Evolutionary conservation across 768 basidiomycete species (phyloP), one percentile per base, ranked within the genome.

Genomic region (Cystobasidium ongulense): DNA sequence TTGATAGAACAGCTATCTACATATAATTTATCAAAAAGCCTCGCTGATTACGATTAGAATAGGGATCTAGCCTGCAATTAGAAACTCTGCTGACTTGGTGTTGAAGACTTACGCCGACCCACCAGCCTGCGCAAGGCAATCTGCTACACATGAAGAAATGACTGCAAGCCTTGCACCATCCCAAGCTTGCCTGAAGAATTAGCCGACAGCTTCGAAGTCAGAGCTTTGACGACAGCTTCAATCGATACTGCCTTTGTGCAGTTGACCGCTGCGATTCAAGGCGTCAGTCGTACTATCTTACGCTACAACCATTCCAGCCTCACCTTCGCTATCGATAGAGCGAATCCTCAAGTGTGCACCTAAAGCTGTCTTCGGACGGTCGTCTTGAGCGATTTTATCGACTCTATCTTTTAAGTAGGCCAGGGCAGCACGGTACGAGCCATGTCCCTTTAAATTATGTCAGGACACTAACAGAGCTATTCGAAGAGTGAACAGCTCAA

Each of bases 331-430:
- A 15, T 5, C 15, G 43, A 66, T 66, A 18, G 21, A 21, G 15
- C 41, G 64, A 7, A 15, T 25, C 41, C 15, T 39, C 18, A 66
- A n/a, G 31, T 66, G 64, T 25, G 64, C 23, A 27, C 35, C 43
- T 23, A 66, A 36, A 39, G 64, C 64, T 66, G 64, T 66, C 17
- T 33, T 23, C 15, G 64, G 64, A 21, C 38, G 38, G 21, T 66
- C 27, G 11, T 39, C 35, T 17, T 18, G 64, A 27, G 38, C 64
- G 17, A 66, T 41, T 18, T 46, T 17, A 43, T 41, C 33, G 17
- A 66, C 41, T 39, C 64, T 33, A 17, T 46, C 36, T 27, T 36
- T 46, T 15, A 66, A 29, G 41, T 18, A 50, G 18, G 17, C 35
- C 10, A 46, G 17, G 5, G 31, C 43, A 5, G 64, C 64, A 10